Evolutionary conservation across 75 land plant genomes (phyloP).

Genomic region (Azolla pinnata): DNA sequence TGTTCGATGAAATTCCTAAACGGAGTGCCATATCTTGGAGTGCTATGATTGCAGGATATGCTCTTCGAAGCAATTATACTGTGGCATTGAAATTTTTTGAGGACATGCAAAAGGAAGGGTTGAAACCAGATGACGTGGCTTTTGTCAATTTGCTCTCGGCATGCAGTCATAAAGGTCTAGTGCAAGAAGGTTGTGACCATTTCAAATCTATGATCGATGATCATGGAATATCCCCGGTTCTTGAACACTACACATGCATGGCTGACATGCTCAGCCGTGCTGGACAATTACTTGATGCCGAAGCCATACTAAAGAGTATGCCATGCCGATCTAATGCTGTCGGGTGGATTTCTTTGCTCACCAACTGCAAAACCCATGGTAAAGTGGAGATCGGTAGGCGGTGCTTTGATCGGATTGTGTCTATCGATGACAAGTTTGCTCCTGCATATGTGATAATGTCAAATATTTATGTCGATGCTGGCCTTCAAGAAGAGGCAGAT

Average conservation of each 20-base stretch:
- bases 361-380: slow-evolving; percentile 19
- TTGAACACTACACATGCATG: slow-evolving; percentile 19
- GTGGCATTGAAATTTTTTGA: slow-evolving; percentile 9
- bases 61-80: slow-evolving; percentile 12
- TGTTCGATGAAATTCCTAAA: slow-evolving; percentile 27
- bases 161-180: slow-evolving; percentile 23
- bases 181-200: slow-evolving; percentile 10
- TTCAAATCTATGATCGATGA: slow-evolving; percentile 14
- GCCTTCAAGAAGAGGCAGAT: slow-evolving; percentile 11
- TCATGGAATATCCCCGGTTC: slow-evolving; percentile 9
- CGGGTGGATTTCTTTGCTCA: slow-evolving; percentile 17
- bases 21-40: slow-evolving; percentile 18
- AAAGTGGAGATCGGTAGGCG: slow-evolving; percentile 15
- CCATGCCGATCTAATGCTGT: slow-evolving; percentile 14
- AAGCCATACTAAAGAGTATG: slow-evolving; percentile 11
- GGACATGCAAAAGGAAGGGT: slow-evolving; percentile 7
- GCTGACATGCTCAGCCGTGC: slow-evolving; percentile 19
- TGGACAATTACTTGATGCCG: slow-evolving; percentile 11
- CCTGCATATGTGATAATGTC: slow-evolving; percentile 16
- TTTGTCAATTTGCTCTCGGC: slow-evolving; percentile 19
- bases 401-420: slow-evolving; percentile 12
- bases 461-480: slow-evolving; percentile 9
- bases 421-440: slow-evolving; percentile 11
- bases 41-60: slow-evolving; percentile 24
- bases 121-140: slow-evolving; percentile 20